Conservation (phyloP, 176 grass and related monocot species). For the Aegilops tauschii region DNA sequence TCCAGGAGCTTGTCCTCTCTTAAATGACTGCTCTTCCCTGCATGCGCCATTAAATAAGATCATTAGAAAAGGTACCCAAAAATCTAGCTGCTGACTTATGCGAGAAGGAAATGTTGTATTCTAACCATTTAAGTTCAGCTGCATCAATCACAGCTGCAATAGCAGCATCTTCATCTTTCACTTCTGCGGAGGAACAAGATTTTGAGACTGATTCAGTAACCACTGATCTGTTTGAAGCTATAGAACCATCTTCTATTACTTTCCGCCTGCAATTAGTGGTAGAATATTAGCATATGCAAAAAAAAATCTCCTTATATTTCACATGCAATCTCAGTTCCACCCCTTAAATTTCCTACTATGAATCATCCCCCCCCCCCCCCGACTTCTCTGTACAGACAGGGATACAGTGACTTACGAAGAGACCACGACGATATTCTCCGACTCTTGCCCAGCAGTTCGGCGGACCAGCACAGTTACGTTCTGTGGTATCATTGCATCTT, state of each 20-base stretch:
- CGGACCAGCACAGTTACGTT: constrained; percentile 54
- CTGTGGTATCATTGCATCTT: constrained; percentile 44
- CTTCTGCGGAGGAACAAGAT: constrained; percentile 33
- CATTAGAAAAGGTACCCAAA: background rate
- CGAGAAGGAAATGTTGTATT: background rate
- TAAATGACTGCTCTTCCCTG: constrained; percentile 36
- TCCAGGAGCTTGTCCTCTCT: constrained; percentile 22
- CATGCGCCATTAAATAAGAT: constrained; percentile 1
- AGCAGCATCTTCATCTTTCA: constrained; percentile 51
- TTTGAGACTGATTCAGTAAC: constrained; percentile 40
- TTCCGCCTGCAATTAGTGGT: constrained; percentile 33
- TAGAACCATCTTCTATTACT: constrained; percentile 43
- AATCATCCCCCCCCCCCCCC: background rate
- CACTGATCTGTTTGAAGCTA: constrained; percentile 28
- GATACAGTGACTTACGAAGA: background rate
- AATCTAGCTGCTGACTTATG: background rate
- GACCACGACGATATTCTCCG: constrained; percentile 36
- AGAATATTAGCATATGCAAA: constrained; percentile 8
- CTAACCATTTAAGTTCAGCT: constrained; percentile 48
- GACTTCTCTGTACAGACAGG: background rate
- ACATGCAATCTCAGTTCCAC: background rate
- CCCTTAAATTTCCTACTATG: background rate
- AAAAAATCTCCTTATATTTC: background rate
- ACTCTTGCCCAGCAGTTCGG: constrained; percentile 26
- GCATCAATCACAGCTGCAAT: constrained; percentile 43